A percentile compares a stretch with the other conserved stretches of the same genome.
Evolutionary conservation across 805 yeast genomes (phyloP).

Genomic region (Tanozyma kutaoensis): DNA sequence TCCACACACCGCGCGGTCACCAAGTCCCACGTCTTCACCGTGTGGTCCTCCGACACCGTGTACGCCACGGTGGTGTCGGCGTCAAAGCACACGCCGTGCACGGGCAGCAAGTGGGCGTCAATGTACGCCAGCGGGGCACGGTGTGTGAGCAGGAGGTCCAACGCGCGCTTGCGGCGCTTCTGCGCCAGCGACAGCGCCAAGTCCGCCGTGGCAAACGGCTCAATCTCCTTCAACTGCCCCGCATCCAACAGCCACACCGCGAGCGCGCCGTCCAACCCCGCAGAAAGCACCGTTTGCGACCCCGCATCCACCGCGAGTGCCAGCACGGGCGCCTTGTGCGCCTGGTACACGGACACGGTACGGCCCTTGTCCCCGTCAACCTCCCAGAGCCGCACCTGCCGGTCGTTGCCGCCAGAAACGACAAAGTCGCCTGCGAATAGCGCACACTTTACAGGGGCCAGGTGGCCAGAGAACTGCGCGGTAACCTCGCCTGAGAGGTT

Average conservation of each 20-base stretch:
- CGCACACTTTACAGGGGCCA: constrained; percentile 75
- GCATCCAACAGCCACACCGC: constrained; percentile 91
- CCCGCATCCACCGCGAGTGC: constrained; percentile 46
- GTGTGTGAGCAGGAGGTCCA: constrained; percentile 65
- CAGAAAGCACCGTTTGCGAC: constrained; percentile 62
- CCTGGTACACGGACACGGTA: constrained; percentile 76
- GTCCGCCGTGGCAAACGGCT: constrained; percentile 5
- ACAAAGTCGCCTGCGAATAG: too few species aligned
- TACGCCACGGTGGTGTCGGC: constrained; percentile 71
- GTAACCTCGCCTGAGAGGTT: constrained; percentile 68
- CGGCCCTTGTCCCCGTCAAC: constrained; percentile 21
- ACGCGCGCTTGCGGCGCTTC: constrained; percentile 75
- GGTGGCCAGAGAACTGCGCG: constrained; percentile 77
- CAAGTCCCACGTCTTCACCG: constrained; percentile 93
- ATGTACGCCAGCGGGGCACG: constrained; percentile 71
- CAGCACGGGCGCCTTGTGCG: constrained; percentile 83
- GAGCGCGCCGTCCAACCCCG: constrained; percentile 65
- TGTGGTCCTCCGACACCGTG: constrained; percentile 92
- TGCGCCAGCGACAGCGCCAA: constrained; percentile 62
- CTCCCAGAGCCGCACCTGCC: constrained; percentile 78
- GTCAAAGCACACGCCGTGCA: constrained; percentile 73
- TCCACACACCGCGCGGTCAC: constrained; percentile 78
- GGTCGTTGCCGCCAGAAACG: constrained; percentile 80
- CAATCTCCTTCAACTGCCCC: constrained; percentile 67
- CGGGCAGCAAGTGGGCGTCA: constrained; percentile 79